A percentile compares a stretch with the other conserved stretches of the same genome.
phyloP scores from a whole-genome alignment of 495 filamentous ascomycete genomes.

The Aspergillus hancockii region DNA sequence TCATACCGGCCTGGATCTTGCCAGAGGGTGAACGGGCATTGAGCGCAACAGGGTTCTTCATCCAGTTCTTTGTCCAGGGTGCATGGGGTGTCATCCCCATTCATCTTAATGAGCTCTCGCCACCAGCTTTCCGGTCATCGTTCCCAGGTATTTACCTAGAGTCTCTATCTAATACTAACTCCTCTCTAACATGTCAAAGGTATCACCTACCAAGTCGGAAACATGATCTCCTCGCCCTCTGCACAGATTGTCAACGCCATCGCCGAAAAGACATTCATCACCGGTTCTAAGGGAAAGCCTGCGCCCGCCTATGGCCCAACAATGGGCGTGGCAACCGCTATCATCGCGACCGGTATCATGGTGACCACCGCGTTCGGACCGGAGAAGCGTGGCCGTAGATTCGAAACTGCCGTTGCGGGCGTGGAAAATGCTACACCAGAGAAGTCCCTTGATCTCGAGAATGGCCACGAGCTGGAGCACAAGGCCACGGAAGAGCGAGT shows the following conservation, averaged over 20 bases:
- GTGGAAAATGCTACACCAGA: slow-evolving; percentile 26
- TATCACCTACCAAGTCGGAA: slow-evolving; percentile 70
- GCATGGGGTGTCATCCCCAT: slow-evolving; percentile 79
- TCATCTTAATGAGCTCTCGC: slow-evolving; percentile 76
- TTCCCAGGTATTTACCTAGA: slow-evolving; percentile 29
- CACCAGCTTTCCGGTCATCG: slow-evolving; percentile 68
- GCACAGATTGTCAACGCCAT: slow-evolving; percentile 72
- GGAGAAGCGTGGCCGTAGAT: slow-evolving; percentile 67
- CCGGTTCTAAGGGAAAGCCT: slow-evolving; percentile 41
- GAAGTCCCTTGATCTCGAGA: slow-evolving; percentile 7
- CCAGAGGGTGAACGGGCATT: slow-evolving; percentile 56
- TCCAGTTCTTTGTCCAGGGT: slow-evolving; percentile 79
- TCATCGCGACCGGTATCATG: slow-evolving; percentile 64
- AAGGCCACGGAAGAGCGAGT: slow-evolving; percentile 21
- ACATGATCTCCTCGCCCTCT: slow-evolving; percentile 72
- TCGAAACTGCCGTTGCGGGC: slow-evolving; percentile 60
- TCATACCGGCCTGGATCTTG: slow-evolving; percentile 76
- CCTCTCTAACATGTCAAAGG: slow-evolving; percentile 9
- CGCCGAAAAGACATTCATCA: slow-evolving; percentile 56
- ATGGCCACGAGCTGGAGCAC: slow-evolving; percentile 6
- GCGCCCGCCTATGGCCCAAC: slow-evolving; percentile 68
- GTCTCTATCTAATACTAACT: neutral
- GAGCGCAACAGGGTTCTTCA: slow-evolving; percentile 68
- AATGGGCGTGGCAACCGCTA: slow-evolving; percentile 70
- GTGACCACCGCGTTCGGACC: slow-evolving; percentile 54